Evolutionary conservation across 1,284 basidiomycete species (phyloP), one percentile per base, ranked within the genome.

Genomic region (Xerocomus cyaneibrunnescens): DNA sequence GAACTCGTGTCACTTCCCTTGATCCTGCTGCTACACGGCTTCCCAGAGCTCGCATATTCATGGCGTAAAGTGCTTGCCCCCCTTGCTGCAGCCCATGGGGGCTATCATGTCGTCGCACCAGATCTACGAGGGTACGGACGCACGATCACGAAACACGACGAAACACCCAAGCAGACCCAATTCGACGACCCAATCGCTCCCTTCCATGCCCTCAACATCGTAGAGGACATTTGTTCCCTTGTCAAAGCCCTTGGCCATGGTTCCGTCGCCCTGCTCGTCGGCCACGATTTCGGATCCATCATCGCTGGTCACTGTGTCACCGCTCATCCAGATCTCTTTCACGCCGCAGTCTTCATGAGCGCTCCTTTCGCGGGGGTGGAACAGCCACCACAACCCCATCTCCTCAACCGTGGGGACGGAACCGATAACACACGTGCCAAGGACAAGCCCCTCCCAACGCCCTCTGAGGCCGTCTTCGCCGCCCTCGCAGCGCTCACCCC

Each of bases 1-100:
- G 57, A 67, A 7, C 51, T 38, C 45, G 37, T 52, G 17, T 54
- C 61, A 1, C 57, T 62, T 8, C 80, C 78, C 3, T 71, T 87
- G 13, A 61, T 85, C 50, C 55, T 85, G n/a, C 74, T 84, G 27
- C 65, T 85, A 1, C 83, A 85, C 55, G 84, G 84, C 34, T 85
- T 85, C 61, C 83, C 84, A 12, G 84, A 84, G 59, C 72, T 85
- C 10, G 76, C 80, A 2, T 82, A 79, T 59, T 85, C 83, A 9
- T 85, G 82, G 83, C 74, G 83, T 19, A 79, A 80, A 52, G 52
- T 84, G 28, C 72, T 86, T 32, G 55, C 66, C 1, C 81, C 81
- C 1, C 72, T 85, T 28, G 65, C 78, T 0, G 55, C 67, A 13
- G 71, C 72, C 6, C 55, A 32, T 43, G 37, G 42, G 13, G 81